Percentiles rank a stretch among this genome's conserved stretches.
Evolutionary conservation across 1,139 yeast species (phyloP).

Genomic region (Diutina mesorugosa): DNA sequence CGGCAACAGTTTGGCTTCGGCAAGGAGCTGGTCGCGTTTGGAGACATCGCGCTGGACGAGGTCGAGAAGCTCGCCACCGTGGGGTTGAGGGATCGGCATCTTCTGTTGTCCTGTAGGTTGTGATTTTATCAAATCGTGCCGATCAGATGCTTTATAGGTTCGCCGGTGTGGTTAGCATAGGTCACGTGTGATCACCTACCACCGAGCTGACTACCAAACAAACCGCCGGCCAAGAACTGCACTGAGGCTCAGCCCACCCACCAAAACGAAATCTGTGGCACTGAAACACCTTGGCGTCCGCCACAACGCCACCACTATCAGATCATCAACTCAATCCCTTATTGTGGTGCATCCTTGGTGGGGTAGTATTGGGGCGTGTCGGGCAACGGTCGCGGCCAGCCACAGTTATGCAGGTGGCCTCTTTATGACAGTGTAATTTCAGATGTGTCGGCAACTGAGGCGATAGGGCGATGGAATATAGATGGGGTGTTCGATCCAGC

Average conservation of each 20-base stretch:
- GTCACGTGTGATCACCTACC: not conserved
- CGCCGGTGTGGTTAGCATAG: not conserved
- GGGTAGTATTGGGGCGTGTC: too few species aligned
- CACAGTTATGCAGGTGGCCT: not conserved
- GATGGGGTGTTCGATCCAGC: too few species aligned
- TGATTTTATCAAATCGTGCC: not conserved
- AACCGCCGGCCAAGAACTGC: too few species aligned
- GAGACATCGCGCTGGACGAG: slow-evolving; percentile 59
- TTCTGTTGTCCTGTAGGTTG: not conserved
- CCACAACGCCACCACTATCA: too few species aligned
- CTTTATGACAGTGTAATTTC: not conserved
- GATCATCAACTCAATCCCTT: too few species aligned
- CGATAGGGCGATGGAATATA: too few species aligned
- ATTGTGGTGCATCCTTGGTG: too few species aligned
- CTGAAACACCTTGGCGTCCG: too few species aligned
- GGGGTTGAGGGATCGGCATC: slow-evolving; percentile 69
- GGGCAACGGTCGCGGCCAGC: not conserved
- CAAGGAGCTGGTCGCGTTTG: not conserved
- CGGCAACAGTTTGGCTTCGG: slow-evolving; percentile 20
- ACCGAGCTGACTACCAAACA: too few species aligned
- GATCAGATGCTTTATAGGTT: not conserved
- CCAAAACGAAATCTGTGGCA: too few species aligned
- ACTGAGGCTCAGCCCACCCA: too few species aligned
- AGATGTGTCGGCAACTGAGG: too few species aligned
- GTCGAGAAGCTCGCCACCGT: slow-evolving; percentile 85